Conservation (phyloP, 2,329 filamentous ascomycete species). For the Penicillium sp. region DNA sequence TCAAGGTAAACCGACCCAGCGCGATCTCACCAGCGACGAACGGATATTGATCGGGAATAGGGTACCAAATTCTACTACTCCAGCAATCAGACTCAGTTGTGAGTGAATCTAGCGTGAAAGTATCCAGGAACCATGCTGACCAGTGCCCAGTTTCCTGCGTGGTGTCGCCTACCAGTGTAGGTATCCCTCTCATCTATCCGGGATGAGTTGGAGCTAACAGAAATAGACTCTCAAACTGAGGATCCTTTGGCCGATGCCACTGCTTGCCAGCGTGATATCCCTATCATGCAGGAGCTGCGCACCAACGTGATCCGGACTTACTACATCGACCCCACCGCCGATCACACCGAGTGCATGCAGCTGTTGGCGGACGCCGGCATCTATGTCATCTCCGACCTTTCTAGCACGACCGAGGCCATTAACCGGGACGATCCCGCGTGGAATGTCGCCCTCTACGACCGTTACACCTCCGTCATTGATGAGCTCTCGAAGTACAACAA, state of each 20-base stretch:
- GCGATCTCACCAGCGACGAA: neutral
- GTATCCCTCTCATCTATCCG: conserved; percentile 13
- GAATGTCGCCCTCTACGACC: conserved; percentile 70
- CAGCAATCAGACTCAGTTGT: conserved; percentile 71
- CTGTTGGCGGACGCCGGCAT: conserved; percentile 79
- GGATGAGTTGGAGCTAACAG: neutral
- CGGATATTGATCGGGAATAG: conserved; percentile 37
- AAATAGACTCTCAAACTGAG: conserved; percentile 31
- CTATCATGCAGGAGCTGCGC: conserved; percentile 69
- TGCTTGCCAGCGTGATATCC: conserved; percentile 78
- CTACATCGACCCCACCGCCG: conserved; percentile 72
- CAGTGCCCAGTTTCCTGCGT: conserved; percentile 67
- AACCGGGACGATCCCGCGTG: conserved; percentile 74
- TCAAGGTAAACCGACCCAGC: conserved; percentile 56
- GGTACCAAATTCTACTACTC: conserved; percentile 84
- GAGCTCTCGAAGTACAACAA: conserved; percentile 78
- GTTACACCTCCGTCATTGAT: conserved; percentile 81
- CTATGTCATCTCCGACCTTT: conserved; percentile 88
- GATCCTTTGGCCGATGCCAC: conserved; percentile 75
- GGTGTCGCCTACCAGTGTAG: conserved; percentile 84
- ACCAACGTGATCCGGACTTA: conserved; percentile 95
- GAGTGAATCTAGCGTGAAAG: conserved; percentile 49
- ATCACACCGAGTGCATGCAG: conserved; percentile 82
- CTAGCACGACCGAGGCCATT: conserved; percentile 76
- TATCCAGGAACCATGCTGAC: conserved; percentile 34